These are phyloP conservation scores for Leccinum subtestaceum DNA, from an alignment of 768 basidiomycete species.

Conservation along the genomic window DNA sequence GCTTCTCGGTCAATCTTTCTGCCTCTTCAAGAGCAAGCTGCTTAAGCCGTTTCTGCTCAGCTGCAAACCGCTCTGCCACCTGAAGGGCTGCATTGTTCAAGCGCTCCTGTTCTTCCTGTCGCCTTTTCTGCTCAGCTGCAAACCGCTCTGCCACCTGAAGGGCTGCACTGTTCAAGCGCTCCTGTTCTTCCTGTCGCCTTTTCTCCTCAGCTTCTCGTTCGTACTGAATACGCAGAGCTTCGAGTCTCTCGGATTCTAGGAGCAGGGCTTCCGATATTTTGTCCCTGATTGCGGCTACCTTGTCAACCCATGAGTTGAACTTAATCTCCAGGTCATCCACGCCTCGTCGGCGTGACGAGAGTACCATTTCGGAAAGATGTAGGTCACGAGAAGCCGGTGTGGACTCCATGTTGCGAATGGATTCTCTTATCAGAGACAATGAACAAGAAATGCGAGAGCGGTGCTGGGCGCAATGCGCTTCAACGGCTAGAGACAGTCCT, in stretches of 20 bases:
- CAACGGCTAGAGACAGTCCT: constrained; percentile 35
- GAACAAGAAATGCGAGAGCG: constrained; percentile 42
- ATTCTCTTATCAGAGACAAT: constrained; percentile 52
- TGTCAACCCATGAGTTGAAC: constrained; percentile 49
- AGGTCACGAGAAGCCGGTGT: constrained; percentile 42
- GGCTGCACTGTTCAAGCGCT: constrained; percentile 23
- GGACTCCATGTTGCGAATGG: constrained; percentile 55
- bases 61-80: constrained; percentile 32
- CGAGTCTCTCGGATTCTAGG: constrained; percentile 40
- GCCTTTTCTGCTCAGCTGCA: constrained; percentile 19
- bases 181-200: constrained; percentile 15
- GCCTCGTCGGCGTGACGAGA: constrained; percentile 45
- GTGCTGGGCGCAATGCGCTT: constrained; percentile 34
- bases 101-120: constrained; percentile 14
- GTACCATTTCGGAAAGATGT: constrained; percentile 46
- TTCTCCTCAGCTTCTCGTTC: constrained; percentile 29
- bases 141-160: too few relatives aligned
- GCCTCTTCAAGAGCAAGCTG: constrained; percentile 13
- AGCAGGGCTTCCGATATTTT: constrained; percentile 41
- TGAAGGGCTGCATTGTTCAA: constrained; percentile 35
- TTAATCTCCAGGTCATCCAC: constrained; percentile 51
- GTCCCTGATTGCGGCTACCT: constrained; percentile 27
- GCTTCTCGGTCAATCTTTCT: constrained; percentile 14
- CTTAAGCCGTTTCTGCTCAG: constrained; percentile 29
- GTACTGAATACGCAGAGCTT: constrained; percentile 33